These are phyloP conservation scores for Talaromyces sp. DNA, from an alignment of 2,329 filamentous ascomycete genomes.

Conservation along the genomic window DNA sequence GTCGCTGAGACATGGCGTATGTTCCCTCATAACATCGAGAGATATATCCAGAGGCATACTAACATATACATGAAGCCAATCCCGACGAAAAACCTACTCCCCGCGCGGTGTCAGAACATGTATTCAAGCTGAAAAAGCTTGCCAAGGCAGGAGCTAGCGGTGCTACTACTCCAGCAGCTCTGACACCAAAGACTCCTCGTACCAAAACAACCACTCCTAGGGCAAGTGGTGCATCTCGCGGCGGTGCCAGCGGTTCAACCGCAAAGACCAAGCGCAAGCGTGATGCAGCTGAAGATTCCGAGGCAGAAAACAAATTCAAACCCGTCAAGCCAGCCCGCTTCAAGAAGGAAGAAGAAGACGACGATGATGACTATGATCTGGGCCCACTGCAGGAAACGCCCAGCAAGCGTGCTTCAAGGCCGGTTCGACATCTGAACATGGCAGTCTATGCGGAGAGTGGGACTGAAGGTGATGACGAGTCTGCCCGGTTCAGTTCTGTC, in stretches of 20 bases:
- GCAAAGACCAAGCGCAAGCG: slow-evolving; percentile 4
- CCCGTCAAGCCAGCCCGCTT: neutral
- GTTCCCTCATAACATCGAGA: neutral
- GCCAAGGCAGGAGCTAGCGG: neutral
- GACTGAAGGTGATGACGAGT: neutral
- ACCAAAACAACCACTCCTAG: neutral
- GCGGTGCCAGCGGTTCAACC: neutral
- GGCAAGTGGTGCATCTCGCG: neutral
- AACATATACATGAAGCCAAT: slow-evolving; percentile 4
- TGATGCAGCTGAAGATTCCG: neutral
- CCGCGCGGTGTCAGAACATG: slow-evolving; percentile 9
- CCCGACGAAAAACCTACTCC: slow-evolving; percentile 6
- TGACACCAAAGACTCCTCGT: neutral
- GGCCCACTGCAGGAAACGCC: neutral
- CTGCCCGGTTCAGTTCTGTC: neutral
- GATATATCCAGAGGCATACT: neutral
- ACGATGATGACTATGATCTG: too few relatives aligned
- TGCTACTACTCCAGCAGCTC: neutral
- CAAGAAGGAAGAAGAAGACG: neutral
- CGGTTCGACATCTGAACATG: slow-evolving; percentile 1
- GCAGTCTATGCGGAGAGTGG: neutral
- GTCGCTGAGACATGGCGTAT: slow-evolving; percentile 10
- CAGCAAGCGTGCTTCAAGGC: slow-evolving; percentile 6
- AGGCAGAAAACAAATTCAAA: neutral
- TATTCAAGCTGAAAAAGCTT: slow-evolving; percentile 8